A percentile compares a stretch with the other conserved stretches of the same genome.
These are phyloP conservation scores for Geoglossum glabrum DNA, from an alignment of 495 filamentous ascomycete genomes.

Conservation along the genomic window DNA sequence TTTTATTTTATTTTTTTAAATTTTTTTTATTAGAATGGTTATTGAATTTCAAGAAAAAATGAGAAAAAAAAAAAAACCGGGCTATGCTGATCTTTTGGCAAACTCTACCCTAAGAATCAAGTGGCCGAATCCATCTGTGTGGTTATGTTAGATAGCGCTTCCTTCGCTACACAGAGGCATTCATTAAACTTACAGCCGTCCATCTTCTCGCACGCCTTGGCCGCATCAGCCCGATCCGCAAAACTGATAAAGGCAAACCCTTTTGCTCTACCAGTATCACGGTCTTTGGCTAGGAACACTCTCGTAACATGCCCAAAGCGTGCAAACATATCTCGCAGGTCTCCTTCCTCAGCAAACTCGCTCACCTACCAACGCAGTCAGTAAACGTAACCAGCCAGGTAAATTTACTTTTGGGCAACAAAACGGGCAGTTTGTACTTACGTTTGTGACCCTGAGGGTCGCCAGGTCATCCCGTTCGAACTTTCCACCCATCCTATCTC, in stretches of 20 bases:
- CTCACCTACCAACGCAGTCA: slow-evolving; percentile 40
- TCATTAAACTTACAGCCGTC: slow-evolving; percentile 61
- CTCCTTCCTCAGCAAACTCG: slow-evolving; percentile 87
- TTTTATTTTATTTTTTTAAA: no score
- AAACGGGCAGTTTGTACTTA: slow-evolving; percentile 29
- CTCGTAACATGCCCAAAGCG: slow-evolving; percentile 88
- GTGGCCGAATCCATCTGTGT: slow-evolving; percentile 61
- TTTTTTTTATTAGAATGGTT: no score
- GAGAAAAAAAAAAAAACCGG: no score
- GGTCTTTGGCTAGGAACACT: slow-evolving; percentile 92
- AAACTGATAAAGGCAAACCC: slow-evolving; percentile 98
- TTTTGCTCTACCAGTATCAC: slow-evolving; percentile 86
- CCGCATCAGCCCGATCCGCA: slow-evolving; percentile 69
- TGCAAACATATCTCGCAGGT: slow-evolving; percentile 94
- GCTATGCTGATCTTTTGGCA: slow-evolving; percentile 33
- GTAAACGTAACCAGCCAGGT: background rate
- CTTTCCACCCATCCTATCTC: slow-evolving; percentile 84
- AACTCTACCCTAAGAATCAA: slow-evolving; percentile 82
- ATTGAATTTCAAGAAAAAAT: no score
- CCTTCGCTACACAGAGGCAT: background rate
- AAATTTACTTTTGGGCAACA: background rate
- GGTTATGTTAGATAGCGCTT: slow-evolving; percentile 6
- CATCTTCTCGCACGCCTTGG: slow-evolving; percentile 87
- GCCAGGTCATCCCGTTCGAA: slow-evolving; percentile 93
- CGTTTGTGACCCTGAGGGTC: slow-evolving; percentile 91